Conservation (phyloP, 805 yeast genomes). For the Lipomyces anomalus region DNA sequence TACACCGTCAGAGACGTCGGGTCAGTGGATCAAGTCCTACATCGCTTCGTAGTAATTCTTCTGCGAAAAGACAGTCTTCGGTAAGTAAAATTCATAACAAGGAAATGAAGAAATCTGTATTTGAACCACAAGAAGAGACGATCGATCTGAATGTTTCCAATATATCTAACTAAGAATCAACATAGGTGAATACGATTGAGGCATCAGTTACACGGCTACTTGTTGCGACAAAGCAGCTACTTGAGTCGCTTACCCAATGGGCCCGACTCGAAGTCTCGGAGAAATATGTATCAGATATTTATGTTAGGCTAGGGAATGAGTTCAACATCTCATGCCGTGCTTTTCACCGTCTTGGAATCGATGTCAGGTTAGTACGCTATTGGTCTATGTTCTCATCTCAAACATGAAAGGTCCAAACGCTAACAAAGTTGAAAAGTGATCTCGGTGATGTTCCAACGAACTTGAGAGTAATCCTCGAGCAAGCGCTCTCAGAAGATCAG, state of each 20-base stretch:
- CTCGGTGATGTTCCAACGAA: conserved; percentile 87
- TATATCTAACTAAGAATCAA: neutral
- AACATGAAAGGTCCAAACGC: neutral
- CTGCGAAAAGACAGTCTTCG: no score
- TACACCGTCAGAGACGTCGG: no score
- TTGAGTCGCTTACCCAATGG: conserved; percentile 89
- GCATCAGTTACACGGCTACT: conserved; percentile 71
- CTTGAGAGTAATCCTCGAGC: conserved; percentile 72
- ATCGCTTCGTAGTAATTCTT: no score
- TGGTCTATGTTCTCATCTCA: neutral
- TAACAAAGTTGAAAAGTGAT: conserved; percentile 43
- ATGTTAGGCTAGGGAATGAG: conserved; percentile 89
- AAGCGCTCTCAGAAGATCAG: conserved; percentile 78
- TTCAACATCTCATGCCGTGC: conserved; percentile 80
- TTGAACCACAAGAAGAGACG: no score
- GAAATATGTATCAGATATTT: conserved; percentile 79
- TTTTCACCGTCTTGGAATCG: conserved; percentile 71
- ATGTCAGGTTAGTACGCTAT: conserved; percentile 39
- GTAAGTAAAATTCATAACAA: no score
- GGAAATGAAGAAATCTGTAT: no score
- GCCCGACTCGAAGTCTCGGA: conserved; percentile 75
- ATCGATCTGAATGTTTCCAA: neutral
- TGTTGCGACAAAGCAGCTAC: conserved; percentile 79
- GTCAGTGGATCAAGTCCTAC: no score
- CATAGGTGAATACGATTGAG: conserved; percentile 52